Evolutionary conservation across 2,329 filamentous ascomycete species (phyloP).

Genomic region (Talaromyces rugulosus): DNA sequence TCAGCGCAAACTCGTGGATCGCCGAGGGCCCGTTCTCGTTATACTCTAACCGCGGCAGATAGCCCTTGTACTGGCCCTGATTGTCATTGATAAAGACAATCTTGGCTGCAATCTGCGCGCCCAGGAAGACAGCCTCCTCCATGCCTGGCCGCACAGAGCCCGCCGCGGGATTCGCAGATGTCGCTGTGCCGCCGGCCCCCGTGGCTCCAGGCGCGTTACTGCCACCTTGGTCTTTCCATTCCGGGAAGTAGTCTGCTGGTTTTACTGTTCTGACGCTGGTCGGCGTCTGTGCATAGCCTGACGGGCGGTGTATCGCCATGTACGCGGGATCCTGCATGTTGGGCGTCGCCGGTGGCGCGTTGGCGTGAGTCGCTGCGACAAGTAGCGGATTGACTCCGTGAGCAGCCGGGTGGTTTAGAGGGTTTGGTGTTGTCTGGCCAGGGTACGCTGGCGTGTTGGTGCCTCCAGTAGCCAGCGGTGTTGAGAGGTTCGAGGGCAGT

Average conservation of each 20-base stretch:
- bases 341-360: slow-evolving; percentile 36
- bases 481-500: slow-evolving; percentile 88
- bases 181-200: slow-evolving; percentile 15
- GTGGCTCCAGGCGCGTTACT: slow-evolving; percentile 30
- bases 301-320: slow-evolving; percentile 47
- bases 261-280: slow-evolving; percentile 76
- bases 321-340: slow-evolving; percentile 23
- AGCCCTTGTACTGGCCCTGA: slow-evolving; percentile 59
- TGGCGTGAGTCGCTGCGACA: slow-evolving; percentile 70
- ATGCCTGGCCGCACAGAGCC: slow-evolving; percentile 45
- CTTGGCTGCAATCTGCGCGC: slow-evolving; percentile 79
- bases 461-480: slow-evolving; percentile 81
- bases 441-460: slow-evolving; percentile 70
- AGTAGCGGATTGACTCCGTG: slow-evolving; percentile 81
- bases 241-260: slow-evolving; percentile 78
- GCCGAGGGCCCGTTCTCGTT: slow-evolving; percentile 63
- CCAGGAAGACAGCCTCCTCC: slow-evolving; percentile 83
- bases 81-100: slow-evolving; percentile 67
- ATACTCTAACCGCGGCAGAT: slow-evolving; percentile 64
- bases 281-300: slow-evolving; percentile 68
- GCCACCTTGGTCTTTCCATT: slow-evolving; percentile 72
- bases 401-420: slow-evolving; percentile 53
- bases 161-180: slow-evolving; percentile 34
- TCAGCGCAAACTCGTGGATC: slow-evolving; percentile 54
- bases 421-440: slow-evolving; percentile 41